Base-by-base conservation (phyloP, 2,329 filamentous ascomycete species). In the Fusarium equiseti region DNA sequence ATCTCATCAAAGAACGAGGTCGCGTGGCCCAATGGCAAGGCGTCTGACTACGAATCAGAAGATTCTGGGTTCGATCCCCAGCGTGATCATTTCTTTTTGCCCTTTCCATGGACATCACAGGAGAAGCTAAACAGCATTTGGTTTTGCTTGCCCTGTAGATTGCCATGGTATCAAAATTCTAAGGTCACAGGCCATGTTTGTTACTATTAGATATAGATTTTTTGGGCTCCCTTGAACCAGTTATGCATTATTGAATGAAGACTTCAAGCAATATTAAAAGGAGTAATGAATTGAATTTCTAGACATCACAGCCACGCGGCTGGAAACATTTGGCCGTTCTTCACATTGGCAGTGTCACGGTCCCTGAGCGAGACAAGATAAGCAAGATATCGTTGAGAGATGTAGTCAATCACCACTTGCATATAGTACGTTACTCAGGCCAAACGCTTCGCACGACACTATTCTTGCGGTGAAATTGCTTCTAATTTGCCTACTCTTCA, bases 21-120 rank as follows among this genome's bases (percentile, higher is more conserved):
- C 63, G 63, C 63, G 63, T 66, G 63, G 63, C 63, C 63, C 63
- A 66, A 66, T 66, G 63, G 64, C 65, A 68, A 68, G 65, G 65
- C 65, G 64, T 68, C 65, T 68, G 65, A 68, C 65, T 68, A 68
- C 65, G 65, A 68, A 68, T 68, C 65, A 68, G 65, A 68, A 68
- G 65, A 68, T 68, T 68, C 63, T 68, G 64, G 65, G 65, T 68
- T 68, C 65, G 65, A 68, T 68, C 65, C 65, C 65, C 58, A 68
- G 58, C 65, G 59, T 68, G 65, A 68, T 68, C 65, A 68, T 53
- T 18, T 16, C 4, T 52, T 53, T 52, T 51, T 51, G 16, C 16
- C 16, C 10, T n/a, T 7, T n/a, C 10, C 18, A n/a, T 38, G 10
- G 35, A 38, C 18, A 38, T 38, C 6, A 12, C n/a, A 18, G n/a